A percentile compares a stretch with the other conserved stretches of the same genome.
phyloP scores from a whole-genome alignment of 179 eudicot species.

The Nepenthes alata region DNA sequence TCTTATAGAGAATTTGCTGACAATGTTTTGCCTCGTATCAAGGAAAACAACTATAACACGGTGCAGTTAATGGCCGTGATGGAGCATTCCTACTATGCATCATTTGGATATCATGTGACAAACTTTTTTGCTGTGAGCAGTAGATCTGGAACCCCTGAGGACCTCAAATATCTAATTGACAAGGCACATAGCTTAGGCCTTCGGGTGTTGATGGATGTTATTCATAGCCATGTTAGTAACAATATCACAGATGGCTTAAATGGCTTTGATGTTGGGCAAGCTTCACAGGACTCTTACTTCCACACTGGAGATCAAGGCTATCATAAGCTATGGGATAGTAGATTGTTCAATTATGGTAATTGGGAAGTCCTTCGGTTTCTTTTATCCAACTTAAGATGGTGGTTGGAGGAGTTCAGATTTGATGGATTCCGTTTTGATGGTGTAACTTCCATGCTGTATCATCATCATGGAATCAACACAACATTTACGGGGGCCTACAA shows the following conservation, averaged over 20 bases:
- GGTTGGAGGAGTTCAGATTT: slow-evolving; percentile 84
- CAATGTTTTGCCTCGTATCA: slow-evolving; percentile 79
- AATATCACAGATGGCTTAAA: slow-evolving; percentile 86
- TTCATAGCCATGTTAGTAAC: slow-evolving; percentile 96
- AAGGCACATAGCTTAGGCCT: slow-evolving; percentile 94
- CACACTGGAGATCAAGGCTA: slow-evolving; percentile 83
- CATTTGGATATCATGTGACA: slow-evolving; percentile 97
- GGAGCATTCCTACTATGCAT: slow-evolving; percentile 97
- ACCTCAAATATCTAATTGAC: slow-evolving; percentile 84
- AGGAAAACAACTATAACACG: slow-evolving; percentile 81
- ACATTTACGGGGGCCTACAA: slow-evolving; percentile 61
- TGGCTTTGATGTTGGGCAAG: slow-evolving; percentile 95
- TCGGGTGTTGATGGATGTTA: slow-evolving; percentile 83
- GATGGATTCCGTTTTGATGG: slow-evolving; percentile 99
- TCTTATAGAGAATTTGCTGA: slow-evolving; percentile 95
- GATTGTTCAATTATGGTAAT: slow-evolving; percentile 80
- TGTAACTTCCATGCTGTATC: slow-evolving; percentile 92
- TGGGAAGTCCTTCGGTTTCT: slow-evolving; percentile 99
- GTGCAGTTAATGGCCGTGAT: slow-evolving; percentile 97
- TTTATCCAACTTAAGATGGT: slow-evolving; percentile 88
- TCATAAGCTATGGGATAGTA: slow-evolving; percentile 89
- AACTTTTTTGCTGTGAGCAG: slow-evolving; percentile 96
- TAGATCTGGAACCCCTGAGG: slow-evolving; percentile 90
- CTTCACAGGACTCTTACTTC: slow-evolving; percentile 83
- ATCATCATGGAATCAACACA: slow-evolving; percentile 87